Evolutionary conservation across 2,329 filamentous ascomycete genomes (phyloP).

Genomic region (Talaromyces atroroseus): DNA sequence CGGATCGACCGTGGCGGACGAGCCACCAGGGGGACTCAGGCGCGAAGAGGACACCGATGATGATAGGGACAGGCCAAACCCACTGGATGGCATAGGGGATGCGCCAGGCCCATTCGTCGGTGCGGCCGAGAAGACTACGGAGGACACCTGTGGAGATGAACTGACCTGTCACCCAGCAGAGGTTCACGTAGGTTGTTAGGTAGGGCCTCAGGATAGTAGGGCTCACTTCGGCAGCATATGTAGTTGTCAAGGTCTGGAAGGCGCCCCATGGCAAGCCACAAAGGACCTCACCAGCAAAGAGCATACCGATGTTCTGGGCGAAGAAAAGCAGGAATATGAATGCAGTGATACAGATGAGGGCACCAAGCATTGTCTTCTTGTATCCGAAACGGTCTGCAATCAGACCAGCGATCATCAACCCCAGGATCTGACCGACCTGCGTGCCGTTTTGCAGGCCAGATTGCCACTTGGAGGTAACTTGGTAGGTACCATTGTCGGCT

Average conservation of each 20-base stretch:
- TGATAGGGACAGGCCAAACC: conserved; percentile 46
- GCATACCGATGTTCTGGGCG: conserved; percentile 25
- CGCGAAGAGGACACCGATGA: conserved; percentile 40
- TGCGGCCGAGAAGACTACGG: conserved; percentile 34
- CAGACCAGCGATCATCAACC: conserved; percentile 61
- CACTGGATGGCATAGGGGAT: conserved; percentile 51
- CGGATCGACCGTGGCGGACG: conserved; percentile 37
- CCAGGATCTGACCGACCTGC: conserved; percentile 60
- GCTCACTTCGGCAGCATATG: conserved; percentile 50
- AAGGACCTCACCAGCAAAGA: conserved; percentile 58
- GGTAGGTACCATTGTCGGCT: conserved; percentile 25
- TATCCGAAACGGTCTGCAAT: conserved; percentile 51
- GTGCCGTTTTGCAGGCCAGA: conserved; percentile 48
- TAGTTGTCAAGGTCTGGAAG: conserved; percentile 51
- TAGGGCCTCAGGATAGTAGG: conserved; percentile 44
- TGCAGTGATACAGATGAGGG: conserved; percentile 33
- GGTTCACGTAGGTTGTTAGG: conserved; percentile 52
- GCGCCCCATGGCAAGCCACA: conserved; percentile 55
- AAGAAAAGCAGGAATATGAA: conserved; percentile 47
- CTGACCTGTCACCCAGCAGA: conserved; percentile 55
- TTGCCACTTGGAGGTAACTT: conserved; percentile 54
- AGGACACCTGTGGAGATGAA: conserved; percentile 48
- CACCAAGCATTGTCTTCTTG: conserved; percentile 37
- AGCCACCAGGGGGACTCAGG: conserved; percentile 51
- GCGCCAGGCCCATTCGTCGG: conserved; percentile 45